Evolutionary conservation across 495 filamentous ascomycete genomes (phyloP), one percentile per base, ranked within the genome.

Genomic region (Cercophora samala): DNA sequence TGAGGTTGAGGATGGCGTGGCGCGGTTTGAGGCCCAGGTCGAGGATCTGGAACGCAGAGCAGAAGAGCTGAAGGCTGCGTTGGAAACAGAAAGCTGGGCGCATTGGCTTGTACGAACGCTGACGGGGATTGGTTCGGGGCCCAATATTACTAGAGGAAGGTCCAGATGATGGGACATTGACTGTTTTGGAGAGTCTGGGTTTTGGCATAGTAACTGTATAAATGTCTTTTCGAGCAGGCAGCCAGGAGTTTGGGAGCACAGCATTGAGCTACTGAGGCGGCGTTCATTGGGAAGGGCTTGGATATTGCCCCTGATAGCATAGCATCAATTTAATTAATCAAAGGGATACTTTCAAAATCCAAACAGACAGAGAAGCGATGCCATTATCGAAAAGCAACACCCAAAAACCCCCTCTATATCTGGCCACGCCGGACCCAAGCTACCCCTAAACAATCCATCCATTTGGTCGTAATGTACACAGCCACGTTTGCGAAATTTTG

Each of bases 1-100:
- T 67, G 95, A 99, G 71, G 90, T 97, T 46, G 94, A 97, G 71
- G 88, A 91, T 60, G 91, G 91, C 0, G 84, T 97, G 11, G 80
- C 76, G 19, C 91, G 95, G 64, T 96, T 96, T 73, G 91, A 90
- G 74, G 83, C 86, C 42, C 90, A 93, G 73, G 93, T 99, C 2
- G 81, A 85, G 54, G 86, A 90, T 62, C 83, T 97, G 22, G 96
- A 99, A 80, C 80, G 78, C 46, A 84, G 90, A 55, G 87, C 92
- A 0, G 85, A 86, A 53, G 87, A 90, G 69, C 76, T 97, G n/a
- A 88, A 85, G 81, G 78, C 62, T 15, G 85, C 89, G 60, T 84
- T 88, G 26, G 83, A 87, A 71, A 87, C 84, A 65, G 86, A 90
- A 72, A 85, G 83, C 70, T 85, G 84, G 77, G 80, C 82, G 56